Evolutionary conservation across 352 stramenopile species (phyloP).

Genomic region (Phytophthora cajani): DNA sequence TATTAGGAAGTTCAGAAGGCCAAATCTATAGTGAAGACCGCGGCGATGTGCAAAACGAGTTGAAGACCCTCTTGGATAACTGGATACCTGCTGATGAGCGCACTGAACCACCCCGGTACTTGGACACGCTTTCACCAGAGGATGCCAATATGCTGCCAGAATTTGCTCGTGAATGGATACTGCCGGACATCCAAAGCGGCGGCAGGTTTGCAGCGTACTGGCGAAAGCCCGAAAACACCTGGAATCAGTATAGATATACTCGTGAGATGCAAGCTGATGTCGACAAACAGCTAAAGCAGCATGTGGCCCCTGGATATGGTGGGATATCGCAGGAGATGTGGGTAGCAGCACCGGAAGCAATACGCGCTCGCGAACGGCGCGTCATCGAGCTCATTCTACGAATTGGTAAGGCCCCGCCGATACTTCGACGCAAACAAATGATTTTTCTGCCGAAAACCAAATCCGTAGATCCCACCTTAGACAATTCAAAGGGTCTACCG

Average conservation of each 20-base stretch:
- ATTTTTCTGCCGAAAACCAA: constrained; percentile 3
- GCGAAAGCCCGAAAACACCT: not conserved
- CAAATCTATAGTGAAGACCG: not conserved
- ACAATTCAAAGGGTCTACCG: constrained; percentile 4
- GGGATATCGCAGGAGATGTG: not conserved
- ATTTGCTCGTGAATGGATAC: no score
- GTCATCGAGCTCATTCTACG: constrained; percentile 9
- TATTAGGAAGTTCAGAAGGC: not conserved
- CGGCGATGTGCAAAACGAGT: not conserved
- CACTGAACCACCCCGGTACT: not conserved
- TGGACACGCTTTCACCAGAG: not conserved
- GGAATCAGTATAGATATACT: constrained; percentile 5
- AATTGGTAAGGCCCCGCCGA: not conserved
- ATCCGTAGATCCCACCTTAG: not conserved
- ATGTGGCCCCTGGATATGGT: not conserved
- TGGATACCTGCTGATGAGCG: constrained; percentile 1
- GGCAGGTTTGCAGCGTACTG: not conserved
- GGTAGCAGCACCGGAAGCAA: not conserved
- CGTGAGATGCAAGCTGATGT: not conserved
- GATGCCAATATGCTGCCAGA: constrained; percentile 4
- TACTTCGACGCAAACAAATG: constrained; percentile 6
- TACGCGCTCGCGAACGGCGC: not conserved
- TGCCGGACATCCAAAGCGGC: constrained; percentile 2
- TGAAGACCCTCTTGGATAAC: constrained; percentile 4
- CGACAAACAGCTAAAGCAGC: constrained; percentile 3